Evolutionary conservation across 176 grass and related monocot species (phyloP), one percentile per base, ranked within the genome.

Genomic region (Puccinellia tenuiflora): DNA sequence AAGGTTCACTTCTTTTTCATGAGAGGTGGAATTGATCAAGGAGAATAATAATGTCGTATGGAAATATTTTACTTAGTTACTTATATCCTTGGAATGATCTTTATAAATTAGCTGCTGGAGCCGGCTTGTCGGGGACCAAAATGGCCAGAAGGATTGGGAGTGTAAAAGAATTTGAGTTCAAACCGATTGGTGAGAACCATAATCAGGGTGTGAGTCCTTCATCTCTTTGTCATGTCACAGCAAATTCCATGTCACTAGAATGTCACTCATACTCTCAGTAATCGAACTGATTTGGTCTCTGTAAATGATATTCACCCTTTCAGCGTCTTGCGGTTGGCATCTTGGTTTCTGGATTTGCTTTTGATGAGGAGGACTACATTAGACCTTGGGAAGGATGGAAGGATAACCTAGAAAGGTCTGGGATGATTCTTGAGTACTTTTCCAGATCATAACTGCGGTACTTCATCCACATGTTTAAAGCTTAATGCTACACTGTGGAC

Each of bases 81-180:
- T 73, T 40, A 60, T 56, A 38, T 81, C 52, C 34, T 76, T 81
- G 10, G 8, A 75, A 81, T 84, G 39, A 70, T 88, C 78, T 62
- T 59, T 51, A 40, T 48, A 81, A 77, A 68, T 71, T 79, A 98
- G 96, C 92, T 85, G 90, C 96, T 88, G 96, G 96, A 67, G 96
- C 96, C 91, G 96, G 96, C 79, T 88, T 98, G 73, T 85, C 92
- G 82, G 96, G 92, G 2, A 93, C 64, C 85, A 98, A 98, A 89
- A 98, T 98, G 95, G 95, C 92, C 12, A 90, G 92, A 82, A 82
- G 95, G 79, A 95, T 91, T 63, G 92, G 90, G 43, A 88, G 74
- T 70, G 83, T 98, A 74, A 91, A 93, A 90, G 96, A 98, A 90
- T 98, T 98, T 81, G 88, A 95, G 68, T 98, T 98, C 86, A 94